phyloP scores from a whole-genome alignment of 106 monocot species.

The Platanthera zijinensis region DNA sequence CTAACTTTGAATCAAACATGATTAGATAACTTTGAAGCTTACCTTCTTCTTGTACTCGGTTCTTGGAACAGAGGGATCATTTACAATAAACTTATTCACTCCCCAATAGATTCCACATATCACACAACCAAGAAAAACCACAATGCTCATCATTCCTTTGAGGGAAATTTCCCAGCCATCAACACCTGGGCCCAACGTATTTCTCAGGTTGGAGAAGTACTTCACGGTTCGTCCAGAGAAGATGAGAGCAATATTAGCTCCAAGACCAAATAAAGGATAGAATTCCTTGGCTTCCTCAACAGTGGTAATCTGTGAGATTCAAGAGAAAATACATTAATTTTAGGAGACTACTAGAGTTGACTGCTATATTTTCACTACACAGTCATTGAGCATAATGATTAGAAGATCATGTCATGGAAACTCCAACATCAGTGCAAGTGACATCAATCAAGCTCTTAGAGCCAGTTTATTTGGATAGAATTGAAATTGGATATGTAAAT shows the following conservation, averaged over 20 bases:
- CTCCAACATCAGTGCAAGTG: not conserved
- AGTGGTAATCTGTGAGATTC: conserved; percentile 76
- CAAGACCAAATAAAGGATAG: conserved; percentile 92
- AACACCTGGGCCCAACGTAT: conserved; percentile 82
- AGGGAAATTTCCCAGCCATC: conserved; percentile 96
- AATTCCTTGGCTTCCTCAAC: conserved; percentile 98
- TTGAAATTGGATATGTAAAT: too few relatives aligned
- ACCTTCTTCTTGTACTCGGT: conserved; percentile 76
- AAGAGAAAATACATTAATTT: not conserved
- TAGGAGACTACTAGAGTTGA: not conserved
- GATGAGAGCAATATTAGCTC: conserved; percentile 87
- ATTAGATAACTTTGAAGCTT: not conserved
- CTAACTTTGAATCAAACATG: not conserved
- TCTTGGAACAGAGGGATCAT: conserved; percentile 76
- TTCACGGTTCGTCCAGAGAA: conserved; percentile 96
- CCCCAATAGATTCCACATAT: conserved; percentile 78
- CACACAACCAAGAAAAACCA: conserved; percentile 61
- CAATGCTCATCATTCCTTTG: conserved; percentile 99
- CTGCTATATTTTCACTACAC: not conserved
- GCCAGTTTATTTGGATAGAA: too few relatives aligned
- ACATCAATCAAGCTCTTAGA: not conserved
- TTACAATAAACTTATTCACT: conserved; percentile 78
- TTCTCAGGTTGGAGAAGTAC: conserved; percentile 91
- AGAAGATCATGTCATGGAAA: not conserved
- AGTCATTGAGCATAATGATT: not conserved